Evolutionary conservation across 192 early-diverging fungal genomes (phyloP).

Genomic region (Globomyces pollinis-pini): DNA sequence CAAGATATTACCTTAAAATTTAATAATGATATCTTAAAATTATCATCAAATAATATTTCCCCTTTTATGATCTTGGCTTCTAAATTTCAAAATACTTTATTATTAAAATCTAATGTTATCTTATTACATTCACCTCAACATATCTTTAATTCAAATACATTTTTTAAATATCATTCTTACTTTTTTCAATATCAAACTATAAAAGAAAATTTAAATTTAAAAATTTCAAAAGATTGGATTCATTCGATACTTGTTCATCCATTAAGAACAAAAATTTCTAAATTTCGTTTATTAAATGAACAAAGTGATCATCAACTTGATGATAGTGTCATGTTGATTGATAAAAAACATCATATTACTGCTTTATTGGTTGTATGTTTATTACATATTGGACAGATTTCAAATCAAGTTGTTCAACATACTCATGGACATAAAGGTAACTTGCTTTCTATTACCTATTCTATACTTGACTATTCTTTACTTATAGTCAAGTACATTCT

Average conservation of each 20-base stretch:
- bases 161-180: conserved; percentile 44
- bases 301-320: conserved; percentile 41
- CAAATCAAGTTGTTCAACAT: conserved; percentile 8
- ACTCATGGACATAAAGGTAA: conserved; percentile 52
- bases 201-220: background rate
- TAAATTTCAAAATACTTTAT: conserved; percentile 50
- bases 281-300: background rate
- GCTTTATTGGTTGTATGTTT: conserved; percentile 18
- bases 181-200: conserved; percentile 61
- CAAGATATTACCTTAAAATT: background rate
- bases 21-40: background rate
- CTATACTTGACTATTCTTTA: too few species aligned
- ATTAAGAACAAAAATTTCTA: background rate
- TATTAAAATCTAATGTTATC: conserved; percentile 65
- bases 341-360: conserved; percentile 40
- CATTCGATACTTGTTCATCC: background rate
- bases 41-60: conserved; percentile 29
- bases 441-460: too few species aligned
- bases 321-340: conserved; percentile 47
- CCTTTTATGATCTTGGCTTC: conserved; percentile 60
- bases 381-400: conserved; percentile 14
- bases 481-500: too few species aligned
- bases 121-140: conserved; percentile 51
- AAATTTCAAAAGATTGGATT: background rate
- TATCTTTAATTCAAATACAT: conserved; percentile 28